Evolutionary conservation across 352 stramenopile species (phyloP), one percentile per base, ranked within the genome.

Genomic region (Pythium plurisporium): DNA sequence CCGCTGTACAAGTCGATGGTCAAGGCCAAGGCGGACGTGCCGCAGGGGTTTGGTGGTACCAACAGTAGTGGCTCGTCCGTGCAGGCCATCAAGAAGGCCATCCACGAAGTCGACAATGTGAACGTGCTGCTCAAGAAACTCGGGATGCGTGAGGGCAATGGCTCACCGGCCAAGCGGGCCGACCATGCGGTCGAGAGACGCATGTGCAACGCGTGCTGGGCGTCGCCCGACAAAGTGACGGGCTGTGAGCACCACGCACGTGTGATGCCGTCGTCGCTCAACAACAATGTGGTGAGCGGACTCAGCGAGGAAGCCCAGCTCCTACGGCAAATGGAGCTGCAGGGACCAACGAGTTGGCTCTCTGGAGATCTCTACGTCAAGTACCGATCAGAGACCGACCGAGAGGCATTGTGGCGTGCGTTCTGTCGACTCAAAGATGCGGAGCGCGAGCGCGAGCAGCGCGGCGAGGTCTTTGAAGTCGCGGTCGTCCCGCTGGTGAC

Each of bases 191-290:
- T 87, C 5, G 81, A 94, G 59, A 82, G 75, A 25, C 79, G 81
- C 25, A 90, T 91, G 83, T 94, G 83, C 70, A 74, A 89, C 42
- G 80, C 83, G 0, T 94, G 83, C 47, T 94, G 83, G 83, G 64
- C 77, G 10, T 60, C 69, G 33, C 73, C 83, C 0, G 73, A 73
- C 40, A 87, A 82, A 33, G 33, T 64, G 52, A 90, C 79, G 23
- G 73, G 74, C 25, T 91, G 83, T 40, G 79, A 88, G 38, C 77
- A 86, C 54, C 70, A 86, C 57, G 59, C 65, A 10, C 74, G 70
- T 14, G 62, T 82, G 15, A 58, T 75, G 49, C 65, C 70, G 15
- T 37, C 52, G 19, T 12, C 19, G 29, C 40, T 30, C 17, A 70
- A 54, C 33, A 68, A 74, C 10, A 77, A 76, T 30, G 73, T 72